These are phyloP conservation scores for Litchi chinensis DNA, from an alignment of 345 rosid species.

Conservation along the genomic window DNA sequence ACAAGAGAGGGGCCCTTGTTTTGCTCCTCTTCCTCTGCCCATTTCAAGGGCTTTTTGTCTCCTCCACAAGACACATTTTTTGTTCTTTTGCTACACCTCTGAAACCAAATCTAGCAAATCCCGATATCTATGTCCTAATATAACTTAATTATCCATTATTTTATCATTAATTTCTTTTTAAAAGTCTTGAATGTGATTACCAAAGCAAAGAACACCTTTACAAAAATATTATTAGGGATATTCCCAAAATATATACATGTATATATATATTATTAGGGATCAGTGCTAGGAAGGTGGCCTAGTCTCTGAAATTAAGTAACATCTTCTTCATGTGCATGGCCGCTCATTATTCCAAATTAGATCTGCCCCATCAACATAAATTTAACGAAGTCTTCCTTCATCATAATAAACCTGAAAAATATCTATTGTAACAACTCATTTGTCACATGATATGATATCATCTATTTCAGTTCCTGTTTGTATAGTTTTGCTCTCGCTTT, in stretches of 20 bases:
- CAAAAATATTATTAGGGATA: not conserved
- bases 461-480: no score
- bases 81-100: slow-evolving; percentile 24
- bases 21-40: slow-evolving; percentile 32
- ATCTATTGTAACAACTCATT: no score
- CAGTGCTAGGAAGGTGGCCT: not conserved
- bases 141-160: not conserved
- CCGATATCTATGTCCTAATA: slow-evolving; percentile 44
- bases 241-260: no score
- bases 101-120: slow-evolving; percentile 72
- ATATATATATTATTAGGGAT: slow-evolving; percentile 4
- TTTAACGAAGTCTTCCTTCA: not conserved
- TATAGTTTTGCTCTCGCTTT: no score
- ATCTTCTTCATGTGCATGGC: slow-evolving; percentile 15
- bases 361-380: not conserved
- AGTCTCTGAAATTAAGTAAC: not conserved
- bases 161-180: not conserved
- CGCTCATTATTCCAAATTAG: not conserved
- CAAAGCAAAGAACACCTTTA: not conserved
- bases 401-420: not conserved
- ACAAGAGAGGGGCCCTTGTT: slow-evolving; percentile 10
- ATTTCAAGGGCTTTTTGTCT: slow-evolving; percentile 33
- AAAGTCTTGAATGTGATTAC: slow-evolving; percentile 6
- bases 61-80: slow-evolving; percentile 17
- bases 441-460: no score